These are phyloP conservation scores for Fomitopsis serialis DNA, from an alignment of 768 basidiomycete genomes.

Conservation along the genomic window DNA sequence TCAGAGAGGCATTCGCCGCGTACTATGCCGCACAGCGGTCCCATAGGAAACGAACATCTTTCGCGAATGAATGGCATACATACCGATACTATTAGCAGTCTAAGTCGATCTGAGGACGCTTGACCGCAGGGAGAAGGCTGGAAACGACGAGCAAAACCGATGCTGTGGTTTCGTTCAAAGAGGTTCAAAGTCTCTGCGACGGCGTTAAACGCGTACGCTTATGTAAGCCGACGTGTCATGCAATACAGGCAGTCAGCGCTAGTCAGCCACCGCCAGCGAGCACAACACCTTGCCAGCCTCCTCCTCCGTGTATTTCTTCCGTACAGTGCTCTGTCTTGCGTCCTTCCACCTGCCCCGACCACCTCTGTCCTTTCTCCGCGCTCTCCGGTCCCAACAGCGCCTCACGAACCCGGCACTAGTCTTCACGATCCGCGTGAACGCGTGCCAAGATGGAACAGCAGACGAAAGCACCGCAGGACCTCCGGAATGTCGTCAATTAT, in stretches of 20 bases:
- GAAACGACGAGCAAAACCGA: too few relatives aligned
- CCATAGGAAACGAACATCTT: too few relatives aligned
- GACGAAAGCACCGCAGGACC: constrained; percentile 70
- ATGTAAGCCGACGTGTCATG: neutral
- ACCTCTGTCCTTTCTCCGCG: neutral
- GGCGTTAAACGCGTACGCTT: neutral
- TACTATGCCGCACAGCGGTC: too few relatives aligned
- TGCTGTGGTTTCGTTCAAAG: too few relatives aligned
- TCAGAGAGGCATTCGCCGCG: too few relatives aligned
- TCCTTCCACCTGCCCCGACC: neutral
- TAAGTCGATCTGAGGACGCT: too few relatives aligned
- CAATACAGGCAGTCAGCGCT: neutral
- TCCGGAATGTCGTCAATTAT: constrained; percentile 81
- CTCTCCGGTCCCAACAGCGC: neutral
- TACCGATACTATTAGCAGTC: too few relatives aligned
- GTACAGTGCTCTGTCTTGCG: neutral
- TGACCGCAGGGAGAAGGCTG: too few relatives aligned
- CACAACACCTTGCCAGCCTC: neutral
- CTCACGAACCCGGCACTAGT: neutral
- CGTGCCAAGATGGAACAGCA: constrained; percentile 55
- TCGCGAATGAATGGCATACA: too few relatives aligned
- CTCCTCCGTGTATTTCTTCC: neutral
- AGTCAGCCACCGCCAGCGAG: neutral
- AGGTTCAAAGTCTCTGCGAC: neutral
- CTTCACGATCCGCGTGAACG: neutral